phyloP scores from a whole-genome alignment of 495 filamentous ascomycete species.

The Pyronema omphalodes region DNA sequence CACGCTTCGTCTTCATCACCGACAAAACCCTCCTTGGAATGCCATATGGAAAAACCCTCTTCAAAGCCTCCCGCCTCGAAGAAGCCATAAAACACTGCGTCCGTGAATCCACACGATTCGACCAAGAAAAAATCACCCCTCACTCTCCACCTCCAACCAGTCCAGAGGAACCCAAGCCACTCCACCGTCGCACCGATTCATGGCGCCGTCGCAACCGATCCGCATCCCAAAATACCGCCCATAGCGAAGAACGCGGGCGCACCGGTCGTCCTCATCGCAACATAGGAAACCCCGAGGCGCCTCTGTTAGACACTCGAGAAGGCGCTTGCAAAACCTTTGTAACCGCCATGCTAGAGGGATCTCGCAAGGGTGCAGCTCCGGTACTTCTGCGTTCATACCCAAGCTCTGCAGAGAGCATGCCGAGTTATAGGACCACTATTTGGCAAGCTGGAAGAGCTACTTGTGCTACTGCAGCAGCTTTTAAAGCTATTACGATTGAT shows the following conservation, averaged over 20 bases:
- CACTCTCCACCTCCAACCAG: conserved; percentile 14
- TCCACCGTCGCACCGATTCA: conserved; percentile 6
- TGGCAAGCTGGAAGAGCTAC: conserved; percentile 97
- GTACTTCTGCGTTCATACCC: conserved; percentile 81
- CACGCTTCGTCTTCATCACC: conserved; percentile 83
- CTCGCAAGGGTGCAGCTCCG: conserved; percentile 37
- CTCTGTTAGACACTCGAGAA: conserved; percentile 64
- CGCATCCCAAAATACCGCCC: not conserved
- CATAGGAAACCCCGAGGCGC: conserved; percentile 38
- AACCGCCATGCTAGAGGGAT: conserved; percentile 77
- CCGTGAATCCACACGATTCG: conserved; percentile 33
- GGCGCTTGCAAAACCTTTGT: conserved; percentile 87
- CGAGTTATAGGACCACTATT: conserved; percentile 77
- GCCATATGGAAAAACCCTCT: conserved; percentile 77
- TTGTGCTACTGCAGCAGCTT: conserved; percentile 72
- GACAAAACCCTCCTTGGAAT: conserved; percentile 95
- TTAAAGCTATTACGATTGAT: conserved; percentile 88
- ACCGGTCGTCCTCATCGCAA: not conserved
- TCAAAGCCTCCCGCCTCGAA: conserved; percentile 89
- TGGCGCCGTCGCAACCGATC: conserved; percentile 6
- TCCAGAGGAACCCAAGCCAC: not conserved
- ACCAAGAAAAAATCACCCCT: conserved; percentile 12
- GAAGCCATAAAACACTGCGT: conserved; percentile 87
- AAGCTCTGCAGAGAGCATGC: conserved; percentile 72
- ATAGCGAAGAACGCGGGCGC: not conserved